Evolutionary conservation across 805 yeast species (phyloP), one percentile per base, ranked within the genome.

Genomic region (Pichia phayaonensis): DNA sequence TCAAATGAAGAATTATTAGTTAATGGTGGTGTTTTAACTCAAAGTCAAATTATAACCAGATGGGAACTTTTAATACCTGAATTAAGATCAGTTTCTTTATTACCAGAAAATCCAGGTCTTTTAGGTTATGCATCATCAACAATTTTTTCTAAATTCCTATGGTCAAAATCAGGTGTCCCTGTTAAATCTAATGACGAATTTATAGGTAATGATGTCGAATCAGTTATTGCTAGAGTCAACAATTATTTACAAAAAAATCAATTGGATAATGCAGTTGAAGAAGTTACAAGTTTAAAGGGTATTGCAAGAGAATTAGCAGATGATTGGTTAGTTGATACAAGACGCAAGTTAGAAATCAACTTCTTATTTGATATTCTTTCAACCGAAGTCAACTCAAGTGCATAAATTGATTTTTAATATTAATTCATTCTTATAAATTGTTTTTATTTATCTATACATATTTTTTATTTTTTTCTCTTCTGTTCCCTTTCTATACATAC

Each of bases 51-150:
- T 44, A 76, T 84, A 54, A 74, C 86, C 40, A 81, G 95, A 61
- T 88, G 96, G 87, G 79, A 81, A 56, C 71, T 83, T 48, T 75
- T 94, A 53, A 83, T 77, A 22, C 94, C 95, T 16, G 96, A 92
- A 70, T 79, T 94, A 63, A 83, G 96, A 67, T 80, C 89, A 29
- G 90, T 95, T 8, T 82, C 97, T 5, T 72, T 94, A 59, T 78
- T 90, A 54, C 97, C 98, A 49, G 95, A 95, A 59, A 87, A 92
- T 62, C 96, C 99, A 24, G 99, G 99, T 62, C 77, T 94, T 49
- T 78, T 92, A 59, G 98, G 97, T 29, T 97, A 94, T 68, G 66
- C 90, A 42, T 77, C 95, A 8, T 90, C 98, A 18, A 74, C 76
- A 57, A 50, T 89, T 10, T 86, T 90, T 64, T 84, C 95, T 36